Conservation (phyloP, 2,329 filamentous ascomycete species). For the Knoxdaviesia capensis region DNA sequence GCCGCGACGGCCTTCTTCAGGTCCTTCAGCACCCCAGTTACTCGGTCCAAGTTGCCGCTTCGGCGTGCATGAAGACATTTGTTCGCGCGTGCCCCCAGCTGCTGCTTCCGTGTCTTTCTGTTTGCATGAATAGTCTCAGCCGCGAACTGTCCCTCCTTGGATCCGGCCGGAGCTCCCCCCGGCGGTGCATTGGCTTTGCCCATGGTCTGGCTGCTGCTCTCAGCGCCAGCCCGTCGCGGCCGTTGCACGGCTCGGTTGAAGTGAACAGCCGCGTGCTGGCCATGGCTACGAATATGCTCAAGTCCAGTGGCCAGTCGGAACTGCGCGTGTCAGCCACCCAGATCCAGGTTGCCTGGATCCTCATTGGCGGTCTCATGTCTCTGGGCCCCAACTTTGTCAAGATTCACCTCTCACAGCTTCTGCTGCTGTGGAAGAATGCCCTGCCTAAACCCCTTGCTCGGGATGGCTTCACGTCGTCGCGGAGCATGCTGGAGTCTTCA, state of each 20-base stretch:
- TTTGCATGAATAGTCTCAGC: constrained; percentile 89
- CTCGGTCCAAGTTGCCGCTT: constrained; percentile 80
- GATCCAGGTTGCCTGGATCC: constrained; percentile 92
- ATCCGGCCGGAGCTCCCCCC: constrained; percentile 55
- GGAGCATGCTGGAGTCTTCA: constrained; percentile 71
- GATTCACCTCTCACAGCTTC: constrained; percentile 84
- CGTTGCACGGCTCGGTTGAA: constrained; percentile 85
- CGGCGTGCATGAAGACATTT: constrained; percentile 69
- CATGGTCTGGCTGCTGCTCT: constrained; percentile 81
- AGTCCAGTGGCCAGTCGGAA: constrained; percentile 81
- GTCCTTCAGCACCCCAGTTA: constrained; percentile 90
- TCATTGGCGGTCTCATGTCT: constrained; percentile 92
- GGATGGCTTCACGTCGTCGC: constrained; percentile 59
- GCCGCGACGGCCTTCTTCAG: constrained; percentile 72
- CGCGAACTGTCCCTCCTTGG: constrained; percentile 65
- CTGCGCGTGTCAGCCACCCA: constrained; percentile 81
- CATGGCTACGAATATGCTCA: constrained; percentile 79
- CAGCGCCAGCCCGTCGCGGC: constrained; percentile 72
- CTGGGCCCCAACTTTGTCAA: constrained; percentile 96
- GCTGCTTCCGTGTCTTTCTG: constrained; percentile 72
- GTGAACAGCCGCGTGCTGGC: constrained; percentile 82
- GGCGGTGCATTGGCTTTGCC: constrained; percentile 75
- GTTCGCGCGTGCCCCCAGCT: constrained; percentile 85
- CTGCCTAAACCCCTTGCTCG: constrained; percentile 85
- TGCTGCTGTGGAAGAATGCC: constrained; percentile 93